Evolutionary conservation across 805 yeast species (phyloP).

Genomic region (Yamadazyma scolyti): DNA sequence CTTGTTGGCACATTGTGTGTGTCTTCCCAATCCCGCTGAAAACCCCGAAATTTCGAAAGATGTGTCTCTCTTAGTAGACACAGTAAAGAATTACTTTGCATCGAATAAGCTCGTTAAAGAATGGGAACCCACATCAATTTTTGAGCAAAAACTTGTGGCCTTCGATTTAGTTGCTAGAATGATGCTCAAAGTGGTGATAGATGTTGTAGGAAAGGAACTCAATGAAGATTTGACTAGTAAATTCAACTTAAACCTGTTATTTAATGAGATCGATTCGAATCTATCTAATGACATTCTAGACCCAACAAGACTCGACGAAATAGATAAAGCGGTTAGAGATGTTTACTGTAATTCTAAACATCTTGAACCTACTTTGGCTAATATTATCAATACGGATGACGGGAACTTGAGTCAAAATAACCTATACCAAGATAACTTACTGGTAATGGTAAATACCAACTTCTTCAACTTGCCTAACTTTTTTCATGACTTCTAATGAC

Average conservation of each 20-base stretch:
- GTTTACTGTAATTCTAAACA: too few species aligned
- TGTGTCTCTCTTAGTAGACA: too few species aligned
- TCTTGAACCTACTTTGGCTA: constrained; percentile 7
- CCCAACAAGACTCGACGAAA: too few species aligned
- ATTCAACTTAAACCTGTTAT: constrained; percentile 12
- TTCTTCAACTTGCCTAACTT: constrained; percentile 15
- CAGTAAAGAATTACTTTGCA: too few species aligned
- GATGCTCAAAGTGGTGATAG: constrained; percentile 19
- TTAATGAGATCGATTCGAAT: too few species aligned
- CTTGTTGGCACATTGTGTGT: constrained; percentile 19
- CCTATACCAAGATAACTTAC: constrained; percentile 1
- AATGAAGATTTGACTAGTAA: constrained; percentile 11
- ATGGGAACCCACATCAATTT: too few species aligned
- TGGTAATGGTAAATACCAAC: constrained; percentile 4
- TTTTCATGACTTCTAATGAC: constrained; percentile 13
- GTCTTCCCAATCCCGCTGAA: constrained; percentile 15
- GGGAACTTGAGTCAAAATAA: background rate
- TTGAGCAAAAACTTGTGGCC: constrained; percentile 11
- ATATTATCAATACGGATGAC: constrained; percentile 5
- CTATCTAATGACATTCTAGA: constrained; percentile 8
- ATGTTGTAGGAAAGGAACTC: constrained; percentile 12
- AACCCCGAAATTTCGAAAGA: too few species aligned
- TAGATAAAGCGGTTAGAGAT: too few species aligned
- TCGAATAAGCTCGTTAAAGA: too few species aligned
- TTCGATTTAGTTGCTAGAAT: constrained; percentile 19